Percentiles rank a stretch among this genome's conserved stretches.
Conservation (phyloP, 805 yeast species). For the Saccharomyces kudriavzevii region DNA sequence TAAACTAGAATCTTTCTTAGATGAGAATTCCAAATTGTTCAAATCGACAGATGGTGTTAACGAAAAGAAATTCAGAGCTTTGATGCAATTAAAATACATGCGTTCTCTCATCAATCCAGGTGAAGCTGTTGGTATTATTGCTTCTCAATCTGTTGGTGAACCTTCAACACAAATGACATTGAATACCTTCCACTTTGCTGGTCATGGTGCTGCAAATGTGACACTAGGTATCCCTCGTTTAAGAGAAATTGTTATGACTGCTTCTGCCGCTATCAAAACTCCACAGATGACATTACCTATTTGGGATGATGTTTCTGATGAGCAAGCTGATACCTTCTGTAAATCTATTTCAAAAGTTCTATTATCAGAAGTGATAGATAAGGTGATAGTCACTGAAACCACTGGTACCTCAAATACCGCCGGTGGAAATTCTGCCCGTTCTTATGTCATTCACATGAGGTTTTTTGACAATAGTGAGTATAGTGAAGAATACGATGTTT, state of each 20-base stretch:
- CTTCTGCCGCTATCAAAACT: slow-evolving; percentile 90
- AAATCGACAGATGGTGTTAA: slow-evolving; percentile 43
- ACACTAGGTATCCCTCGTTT: slow-evolving; percentile 99
- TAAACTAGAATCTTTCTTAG: slow-evolving; percentile 64
- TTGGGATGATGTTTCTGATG: slow-evolving; percentile 68
- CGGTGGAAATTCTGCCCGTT: slow-evolving; percentile 45
- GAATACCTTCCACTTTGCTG: slow-evolving; percentile 96
- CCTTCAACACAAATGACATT: slow-evolving; percentile 99
- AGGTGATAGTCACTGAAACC: slow-evolving; percentile 79
- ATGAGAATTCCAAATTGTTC: slow-evolving; percentile 47
- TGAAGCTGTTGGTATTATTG: slow-evolving; percentile 96
- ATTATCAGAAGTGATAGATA: slow-evolving; percentile 82
- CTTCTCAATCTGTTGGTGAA: slow-evolving; percentile 97
- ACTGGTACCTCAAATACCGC: slow-evolving; percentile 49
- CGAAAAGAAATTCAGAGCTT: slow-evolving; percentile 79
- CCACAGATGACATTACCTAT: slow-evolving; percentile 97
- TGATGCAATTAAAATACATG: slow-evolving; percentile 98
- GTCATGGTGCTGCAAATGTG: slow-evolving; percentile 99
- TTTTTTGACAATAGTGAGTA: slow-evolving; percentile 76
- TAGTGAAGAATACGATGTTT: slow-evolving; percentile 79
- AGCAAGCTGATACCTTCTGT: slow-evolving; percentile 86
- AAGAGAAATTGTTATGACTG: slow-evolving; percentile 99
- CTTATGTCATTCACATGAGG: slow-evolving; percentile 65
- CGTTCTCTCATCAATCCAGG: slow-evolving; percentile 92
- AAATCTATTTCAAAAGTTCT: slow-evolving; percentile 78